These are phyloP conservation scores for Vicia villosa DNA, from an alignment of 306 rosid genomes.

Conservation along the genomic window DNA sequence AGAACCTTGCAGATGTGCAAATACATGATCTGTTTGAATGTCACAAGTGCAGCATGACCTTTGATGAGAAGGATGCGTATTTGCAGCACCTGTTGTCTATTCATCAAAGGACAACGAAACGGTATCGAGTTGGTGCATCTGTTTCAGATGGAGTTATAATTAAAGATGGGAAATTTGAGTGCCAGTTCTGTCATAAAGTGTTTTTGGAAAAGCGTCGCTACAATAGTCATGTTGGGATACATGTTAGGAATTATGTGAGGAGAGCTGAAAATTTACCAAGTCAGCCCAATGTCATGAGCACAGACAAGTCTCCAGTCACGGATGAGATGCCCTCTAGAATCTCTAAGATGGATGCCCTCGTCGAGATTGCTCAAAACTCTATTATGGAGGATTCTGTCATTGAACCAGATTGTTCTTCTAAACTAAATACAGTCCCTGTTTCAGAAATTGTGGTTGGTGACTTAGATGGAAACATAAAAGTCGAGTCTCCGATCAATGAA, in stretches of 20 bases:
- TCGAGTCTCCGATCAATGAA: constrained; percentile 43
- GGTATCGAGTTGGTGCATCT: constrained; percentile 85
- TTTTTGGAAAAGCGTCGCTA: constrained; percentile 83
- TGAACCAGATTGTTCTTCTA: constrained; percentile 42
- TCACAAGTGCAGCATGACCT: constrained; percentile 77
- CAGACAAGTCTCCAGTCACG: constrained; percentile 50
- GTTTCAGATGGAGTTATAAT: constrained; percentile 93
- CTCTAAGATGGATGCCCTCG: constrained; percentile 86
- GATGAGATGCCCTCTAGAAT: constrained; percentile 60
- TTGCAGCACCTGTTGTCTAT: constrained; percentile 75
- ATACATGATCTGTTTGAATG: constrained; percentile 82
- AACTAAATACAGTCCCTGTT: constrained; percentile 26
- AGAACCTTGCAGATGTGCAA: constrained; percentile 81
- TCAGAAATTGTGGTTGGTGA: constrained; percentile 39
- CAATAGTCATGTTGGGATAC: constrained; percentile 91
- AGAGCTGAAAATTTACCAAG: constrained; percentile 60
- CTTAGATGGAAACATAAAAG: constrained; percentile 38
- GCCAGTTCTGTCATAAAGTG: constrained; percentile 94
- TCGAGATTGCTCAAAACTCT: constrained; percentile 88
- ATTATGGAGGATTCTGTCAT: constrained; percentile 61
- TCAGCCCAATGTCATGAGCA: constrained; percentile 38
- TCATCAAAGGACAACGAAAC: constrained; percentile 82
- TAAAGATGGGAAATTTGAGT: constrained; percentile 85
- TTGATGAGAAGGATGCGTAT: constrained; percentile 74
- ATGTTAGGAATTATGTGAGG: constrained; percentile 83